Conservation (phyloP, 139 green algal genomes). For the Tetraselmis chui region DNA sequence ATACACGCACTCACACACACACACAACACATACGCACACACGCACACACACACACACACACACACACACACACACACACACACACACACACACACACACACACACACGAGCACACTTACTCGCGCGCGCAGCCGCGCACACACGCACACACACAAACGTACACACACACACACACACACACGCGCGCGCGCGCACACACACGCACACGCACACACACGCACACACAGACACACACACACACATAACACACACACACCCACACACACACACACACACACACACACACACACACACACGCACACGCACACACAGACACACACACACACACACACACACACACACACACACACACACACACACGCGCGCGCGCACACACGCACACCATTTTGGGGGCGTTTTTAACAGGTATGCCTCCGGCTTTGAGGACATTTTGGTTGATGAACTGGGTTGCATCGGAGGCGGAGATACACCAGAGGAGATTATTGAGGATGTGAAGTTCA, state of each 20-base stretch:
- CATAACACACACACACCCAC: too few species aligned
- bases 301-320: not conserved
- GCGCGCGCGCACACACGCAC: not conserved
- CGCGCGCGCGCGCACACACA: not conserved
- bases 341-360: not conserved
- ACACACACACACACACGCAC: not conserved
- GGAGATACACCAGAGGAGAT: not conserved
- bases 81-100: not conserved
- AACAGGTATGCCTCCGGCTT: not conserved
- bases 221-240: not conserved
- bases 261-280: too few species aligned
- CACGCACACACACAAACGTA: not conserved
- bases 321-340: not conserved
- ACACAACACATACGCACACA: not conserved
- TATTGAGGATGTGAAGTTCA: slow-evolving; percentile 1
- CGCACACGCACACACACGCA: not conserved
- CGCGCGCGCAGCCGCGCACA: too few species aligned
- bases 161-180: not conserved
- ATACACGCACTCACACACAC: too few species aligned
- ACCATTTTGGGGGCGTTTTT: not conserved
- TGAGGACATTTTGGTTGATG: slow-evolving; percentile 1
- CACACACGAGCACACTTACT: not conserved
- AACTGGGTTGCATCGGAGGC: not conserved
- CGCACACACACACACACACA: not conserved
- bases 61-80: not conserved